Base-by-base conservation (phyloP, 1,139 yeast genomes). In the Blastobotrys capitulatus region DNA sequence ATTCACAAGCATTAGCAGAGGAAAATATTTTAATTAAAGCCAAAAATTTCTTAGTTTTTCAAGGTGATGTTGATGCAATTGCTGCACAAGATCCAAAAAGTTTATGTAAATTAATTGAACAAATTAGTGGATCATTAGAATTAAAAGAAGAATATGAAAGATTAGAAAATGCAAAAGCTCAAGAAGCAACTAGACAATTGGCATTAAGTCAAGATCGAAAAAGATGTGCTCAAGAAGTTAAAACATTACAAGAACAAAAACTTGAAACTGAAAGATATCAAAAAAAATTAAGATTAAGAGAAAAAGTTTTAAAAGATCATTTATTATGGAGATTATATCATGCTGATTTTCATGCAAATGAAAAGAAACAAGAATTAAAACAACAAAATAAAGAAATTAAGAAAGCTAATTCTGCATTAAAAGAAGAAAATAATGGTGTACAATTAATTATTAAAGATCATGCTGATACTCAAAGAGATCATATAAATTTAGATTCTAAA, bases 31-130 rank as follows among this genome's bases (percentile, higher is more conserved):
- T 90, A 54, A 85, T 89, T 56, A 87, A 86, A 63, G 97, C 97
- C 1, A 79, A 90, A 60, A 90, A 94, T 66, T 92, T 92, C 62
- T 70, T 92, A 55, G 97, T 94, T 15, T 90, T 92, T 64, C 98
- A 92, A 70, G 98, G 98, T 50, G 97, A 92, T 63, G 95, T 92
- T 44, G 98, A 92, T 64, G 85, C 84, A 58, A 83, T 92, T 47
- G 98, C 98, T 0, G 78, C 95, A 1, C 96, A 90, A 64, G 81
- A 92, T 0, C 80, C 97, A 0, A 68, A 70, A 40, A 96, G 88
- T 44, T 73, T 92, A 53, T 80, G 95, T 2, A 75, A 71, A 44
- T 68, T 90, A 55, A 72, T 94, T 49, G 99, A 92, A 66, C 82
- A 80, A 25, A 81, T 92, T 27, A 84, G 95, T 54, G 96, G 97